Base-by-base conservation (phyloP, 805 yeast species). In the Saccharomycopsis fibuligera region DNA sequence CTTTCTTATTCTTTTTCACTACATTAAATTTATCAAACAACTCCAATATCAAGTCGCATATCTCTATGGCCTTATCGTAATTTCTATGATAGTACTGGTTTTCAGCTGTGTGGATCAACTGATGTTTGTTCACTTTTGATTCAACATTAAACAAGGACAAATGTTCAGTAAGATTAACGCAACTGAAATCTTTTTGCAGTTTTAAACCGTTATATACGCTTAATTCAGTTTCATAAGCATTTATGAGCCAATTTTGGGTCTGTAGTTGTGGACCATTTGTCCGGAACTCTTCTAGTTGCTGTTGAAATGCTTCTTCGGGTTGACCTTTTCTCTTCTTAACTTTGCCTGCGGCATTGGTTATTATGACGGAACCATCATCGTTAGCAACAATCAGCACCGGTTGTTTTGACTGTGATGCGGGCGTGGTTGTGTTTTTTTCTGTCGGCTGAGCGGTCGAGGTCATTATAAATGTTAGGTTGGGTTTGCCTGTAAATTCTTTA, bases 321-420 rank as follows among this genome's bases (percentile, higher is more conserved):
- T 49, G 53, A 10, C 55, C 55, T 25, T 52, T 52, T 8, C 55
- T 27, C 16, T 39, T 29, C 37, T 51, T 51, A 14, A 49, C 44
- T 27, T 51, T 48, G 6, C 55, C 55, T 16, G 39, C 29, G 23
- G 44, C 45, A 29, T 41, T 35, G n/a, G 45, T 49, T 5, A 51
- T 48, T 10, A 36, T 43, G 23, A 51, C 46, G 4, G 52, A 45
- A 12, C 50, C 55, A 39, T 51, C 55, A 19, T 45, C 50, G 35
- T 49, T 38, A 27, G 55, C 47, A 14, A 48, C 45, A 24, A 51
- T 30, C 35, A n/a, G 24, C 17, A 43, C 30, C 4, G 45, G 45
- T 4, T 33, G 37, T 17, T 33, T 33, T 12, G 19, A 10, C 6
- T 12, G 6, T 10, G 14, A 10, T 12, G 19, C 19, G 6, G 37